Evolutionary conservation across 2,329 filamentous ascomycete species (phyloP), one percentile per base, ranked within the genome.

Genomic region (Ophiosphaerella narmari): DNA sequence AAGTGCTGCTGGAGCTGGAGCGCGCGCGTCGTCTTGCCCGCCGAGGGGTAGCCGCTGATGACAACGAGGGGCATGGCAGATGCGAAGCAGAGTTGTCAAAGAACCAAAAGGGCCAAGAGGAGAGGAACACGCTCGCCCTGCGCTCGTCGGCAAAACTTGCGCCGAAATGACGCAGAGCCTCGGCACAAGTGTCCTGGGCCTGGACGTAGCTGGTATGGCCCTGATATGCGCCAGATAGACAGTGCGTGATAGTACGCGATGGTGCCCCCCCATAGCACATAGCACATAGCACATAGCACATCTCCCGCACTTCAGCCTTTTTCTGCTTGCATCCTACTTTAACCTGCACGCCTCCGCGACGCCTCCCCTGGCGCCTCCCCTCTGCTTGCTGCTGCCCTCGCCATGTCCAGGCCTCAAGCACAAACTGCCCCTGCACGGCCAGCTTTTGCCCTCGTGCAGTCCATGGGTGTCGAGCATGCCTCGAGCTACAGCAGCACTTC

Each of bases 1-100:
- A 92, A 84, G 74, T 86, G 86, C 31, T 80, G 72, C 66, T 86
- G 75, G 9, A 94, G 82, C 71, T 93, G 84, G 37, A 75, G 68
- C 54, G 82, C 80, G 65, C 85, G 82, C 62, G 84, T 75, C 11
- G 82, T 85, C 60, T 87, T 85, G 62, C 85, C 85, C 61, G 83
- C 82, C 57, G 80, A 84, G 41, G 85, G 85, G 66, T 82, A 86
- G 56, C 84, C 62, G 55, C 83, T 85, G 52, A 86, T 75, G 49
- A 85, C 76, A 52, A 86, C 78, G 63, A 86, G 80, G 83, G 18
- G 18, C 18, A 21, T 21, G 18, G 18, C 18, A 4, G 18, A 21
- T 21, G 18, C 18, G 18, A 29, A 9, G 26, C 26, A 29, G 26
- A 18, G 16, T 18, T 3, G 16, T 18, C 16, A 18, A 18, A 18